Conservation (phyloP, 176 grass and related monocot species). For the Ensete ventricosum region DNA sequence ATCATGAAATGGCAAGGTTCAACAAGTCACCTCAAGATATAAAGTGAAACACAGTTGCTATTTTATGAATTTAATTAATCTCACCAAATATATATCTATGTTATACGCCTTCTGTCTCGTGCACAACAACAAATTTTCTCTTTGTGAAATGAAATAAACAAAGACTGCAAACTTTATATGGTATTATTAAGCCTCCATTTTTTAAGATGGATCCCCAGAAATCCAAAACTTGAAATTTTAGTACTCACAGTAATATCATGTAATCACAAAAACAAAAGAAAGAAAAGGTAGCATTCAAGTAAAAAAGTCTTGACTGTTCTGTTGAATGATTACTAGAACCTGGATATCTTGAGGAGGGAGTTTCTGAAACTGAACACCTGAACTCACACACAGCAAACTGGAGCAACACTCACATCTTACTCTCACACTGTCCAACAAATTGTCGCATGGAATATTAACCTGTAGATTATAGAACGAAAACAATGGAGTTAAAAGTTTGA, state of each 20-base stretch:
- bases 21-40: constrained; percentile 18
- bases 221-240: too few species aligned
- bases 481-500: too few species aligned
- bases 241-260: constrained; percentile 10
- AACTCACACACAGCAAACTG: constrained; percentile 45
- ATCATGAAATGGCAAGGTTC: background rate
- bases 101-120: too few species aligned
- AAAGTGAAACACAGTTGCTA: constrained; percentile 4
- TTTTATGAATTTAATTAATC: too few species aligned
- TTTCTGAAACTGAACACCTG: constrained; percentile 36
- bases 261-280: constrained; percentile 6
- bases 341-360: constrained; percentile 37
- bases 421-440: constrained; percentile 49
- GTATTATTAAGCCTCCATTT: too few species aligned
- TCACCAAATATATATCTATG: too few species aligned
- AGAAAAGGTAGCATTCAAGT: background rate
- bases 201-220: too few species aligned
- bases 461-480: background rate
- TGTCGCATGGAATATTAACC: constrained; percentile 53
- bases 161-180: too few species aligned
- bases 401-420: constrained; percentile 55
- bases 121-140: too few species aligned
- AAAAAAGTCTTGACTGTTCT: too few species aligned
- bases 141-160: too few species aligned
- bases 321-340: constrained; percentile 22